These are phyloP conservation scores for Melanopsichium pennsylvanicum DNA, from an alignment of 1,284 basidiomycete genomes.

Conservation along the genomic window DNA sequence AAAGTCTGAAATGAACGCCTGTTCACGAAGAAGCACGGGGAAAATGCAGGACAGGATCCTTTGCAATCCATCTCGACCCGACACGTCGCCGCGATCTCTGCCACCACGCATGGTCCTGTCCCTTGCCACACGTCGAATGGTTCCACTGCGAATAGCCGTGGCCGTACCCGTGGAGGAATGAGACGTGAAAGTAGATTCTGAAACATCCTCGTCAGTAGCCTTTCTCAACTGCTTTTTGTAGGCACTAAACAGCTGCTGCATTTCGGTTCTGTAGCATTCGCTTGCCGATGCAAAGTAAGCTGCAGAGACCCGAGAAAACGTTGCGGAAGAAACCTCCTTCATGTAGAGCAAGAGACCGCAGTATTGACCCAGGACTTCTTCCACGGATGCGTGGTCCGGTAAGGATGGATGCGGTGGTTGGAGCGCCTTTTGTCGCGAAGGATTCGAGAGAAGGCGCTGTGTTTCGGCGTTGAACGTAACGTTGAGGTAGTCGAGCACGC, in stretches of 20 bases:
- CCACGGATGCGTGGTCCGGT: constrained; percentile 69
- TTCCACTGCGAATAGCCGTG: constrained; percentile 43
- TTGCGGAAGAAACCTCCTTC: constrained; percentile 77
- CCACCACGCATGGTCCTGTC: constrained; percentile 25
- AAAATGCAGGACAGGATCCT: constrained; percentile 79
- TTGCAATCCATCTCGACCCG: constrained; percentile 73
- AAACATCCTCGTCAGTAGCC: constrained; percentile 49
- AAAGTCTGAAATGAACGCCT: constrained; percentile 88
- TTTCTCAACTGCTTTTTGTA: constrained; percentile 43
- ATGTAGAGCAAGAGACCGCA: constrained; percentile 89
- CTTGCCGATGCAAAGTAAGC: constrained; percentile 53
- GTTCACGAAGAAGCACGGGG: constrained; percentile 80
- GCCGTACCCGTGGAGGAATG: constrained; percentile 9
- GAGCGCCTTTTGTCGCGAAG: constrained; percentile 30
- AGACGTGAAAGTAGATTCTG: constrained; percentile 37
- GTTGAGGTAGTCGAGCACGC: constrained; percentile 84
- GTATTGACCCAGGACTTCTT: constrained; percentile 84
- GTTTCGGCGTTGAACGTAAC: constrained; percentile 77
- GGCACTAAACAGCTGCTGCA: constrained; percentile 48
- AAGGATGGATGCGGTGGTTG: constrained; percentile 49
- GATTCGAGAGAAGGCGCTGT: constrained; percentile 45
- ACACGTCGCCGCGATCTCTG: constrained; percentile 19
- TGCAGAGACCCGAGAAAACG: constrained; percentile 55
- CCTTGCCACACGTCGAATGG: constrained; percentile 33
- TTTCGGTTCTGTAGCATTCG: constrained; percentile 56